These are phyloP conservation scores for Suillus hirtellus DNA, from an alignment of 768 basidiomycete species.

Conservation along the genomic window DNA sequence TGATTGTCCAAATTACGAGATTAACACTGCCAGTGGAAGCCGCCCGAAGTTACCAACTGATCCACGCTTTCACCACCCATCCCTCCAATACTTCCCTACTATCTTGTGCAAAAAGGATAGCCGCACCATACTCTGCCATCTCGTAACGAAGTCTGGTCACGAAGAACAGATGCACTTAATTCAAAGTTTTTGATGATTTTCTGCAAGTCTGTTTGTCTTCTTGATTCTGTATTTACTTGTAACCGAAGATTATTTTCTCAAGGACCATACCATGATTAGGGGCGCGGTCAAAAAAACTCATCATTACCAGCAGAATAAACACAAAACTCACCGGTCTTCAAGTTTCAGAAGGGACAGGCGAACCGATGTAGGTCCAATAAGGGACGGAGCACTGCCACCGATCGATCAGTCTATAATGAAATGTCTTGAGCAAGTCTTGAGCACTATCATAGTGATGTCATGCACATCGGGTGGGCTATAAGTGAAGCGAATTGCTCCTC, in stretches of 20 bases:
- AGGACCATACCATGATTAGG: constrained; percentile 30
- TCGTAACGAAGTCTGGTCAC: constrained; percentile 51
- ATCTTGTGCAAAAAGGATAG: constrained; percentile 37
- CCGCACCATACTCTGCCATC: constrained; percentile 55
- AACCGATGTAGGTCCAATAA: constrained; percentile 25
- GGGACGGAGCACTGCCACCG: constrained; percentile 17
- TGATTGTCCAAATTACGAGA: neutral
- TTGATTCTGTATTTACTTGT: neutral
- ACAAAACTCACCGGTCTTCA: constrained; percentile 17
- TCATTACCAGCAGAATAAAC: constrained; percentile 23
- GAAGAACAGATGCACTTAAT: constrained; percentile 65
- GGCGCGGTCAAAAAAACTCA: constrained; percentile 17
- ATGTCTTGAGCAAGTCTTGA: neutral
- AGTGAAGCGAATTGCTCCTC: neutral
- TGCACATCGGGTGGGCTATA: neutral
- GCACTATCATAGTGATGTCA: neutral
- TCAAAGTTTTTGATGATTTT: constrained; percentile 69
- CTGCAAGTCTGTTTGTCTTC: constrained; percentile 47
- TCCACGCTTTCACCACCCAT: constrained; percentile 39
- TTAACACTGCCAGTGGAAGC: neutral
- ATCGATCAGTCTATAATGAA: constrained; percentile 2
- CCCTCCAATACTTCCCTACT: constrained; percentile 38
- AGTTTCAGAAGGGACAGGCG: constrained; percentile 22
- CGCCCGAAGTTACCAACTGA: constrained; percentile 4
- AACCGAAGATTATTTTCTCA: neutral